phyloP scores from a whole-genome alignment of 768 basidiomycete genomes.

The Cystofilobasidium ferigula region DNA sequence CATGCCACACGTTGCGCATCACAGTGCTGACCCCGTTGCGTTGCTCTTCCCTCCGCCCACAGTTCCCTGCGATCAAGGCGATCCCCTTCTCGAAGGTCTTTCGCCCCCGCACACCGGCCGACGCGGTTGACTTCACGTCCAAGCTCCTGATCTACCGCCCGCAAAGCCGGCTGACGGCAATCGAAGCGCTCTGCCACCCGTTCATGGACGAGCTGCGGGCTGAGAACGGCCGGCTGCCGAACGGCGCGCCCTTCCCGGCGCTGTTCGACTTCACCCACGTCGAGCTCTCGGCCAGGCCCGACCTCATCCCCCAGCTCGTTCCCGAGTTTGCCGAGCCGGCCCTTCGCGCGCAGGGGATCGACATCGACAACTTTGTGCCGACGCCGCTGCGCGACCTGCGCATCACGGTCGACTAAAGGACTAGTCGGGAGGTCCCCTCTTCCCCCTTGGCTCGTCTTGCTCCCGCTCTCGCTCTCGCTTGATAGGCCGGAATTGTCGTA shows the following conservation, averaged over 20 bases:
- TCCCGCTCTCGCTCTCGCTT: no score
- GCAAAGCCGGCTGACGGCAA: constrained; percentile 71
- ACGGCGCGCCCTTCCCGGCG: constrained; percentile 85
- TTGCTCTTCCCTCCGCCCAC: constrained; percentile 63
- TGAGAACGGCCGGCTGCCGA: constrained; percentile 87
- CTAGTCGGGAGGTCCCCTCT: no score
- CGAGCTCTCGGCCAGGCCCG: constrained; percentile 95
- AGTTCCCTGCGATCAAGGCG: constrained; percentile 98
- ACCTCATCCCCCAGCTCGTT: constrained; percentile 81
- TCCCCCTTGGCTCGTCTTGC: no score
- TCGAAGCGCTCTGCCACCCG: constrained; percentile 77
- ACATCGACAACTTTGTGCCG: background rate
- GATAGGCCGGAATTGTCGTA: no score
- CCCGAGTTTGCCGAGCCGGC: constrained; percentile 80
- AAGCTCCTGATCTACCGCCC: constrained; percentile 98
- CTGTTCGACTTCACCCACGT: constrained; percentile 54
- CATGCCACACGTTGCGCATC: constrained; percentile 42
- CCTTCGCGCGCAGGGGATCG: constrained; percentile 41
- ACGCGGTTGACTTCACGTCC: constrained; percentile 89
- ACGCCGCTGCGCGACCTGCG: constrained; percentile 10
- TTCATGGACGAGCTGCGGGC: constrained; percentile 94
- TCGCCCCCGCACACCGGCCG: constrained; percentile 84
- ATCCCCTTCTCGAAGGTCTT: constrained; percentile 99
- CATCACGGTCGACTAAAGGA: background rate
- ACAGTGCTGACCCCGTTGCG: constrained; percentile 36